These are phyloP conservation scores for Aphanoascus verrucosus DNA, from an alignment of 2,329 filamentous ascomycete genomes.

Conservation along the genomic window DNA sequence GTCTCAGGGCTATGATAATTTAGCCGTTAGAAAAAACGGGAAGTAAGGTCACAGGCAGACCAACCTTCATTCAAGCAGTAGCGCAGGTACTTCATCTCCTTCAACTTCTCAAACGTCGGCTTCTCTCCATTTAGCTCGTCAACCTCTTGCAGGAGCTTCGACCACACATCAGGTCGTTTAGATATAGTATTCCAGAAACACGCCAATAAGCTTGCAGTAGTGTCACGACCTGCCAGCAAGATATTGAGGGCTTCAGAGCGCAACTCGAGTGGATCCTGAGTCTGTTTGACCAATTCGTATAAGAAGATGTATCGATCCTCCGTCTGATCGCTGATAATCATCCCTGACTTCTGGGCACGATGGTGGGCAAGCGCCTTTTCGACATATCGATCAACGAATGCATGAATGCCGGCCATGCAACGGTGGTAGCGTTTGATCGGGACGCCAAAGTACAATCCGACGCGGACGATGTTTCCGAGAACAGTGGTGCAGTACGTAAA, in stretches of 20 bases:
- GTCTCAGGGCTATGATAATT: constrained; percentile 43
- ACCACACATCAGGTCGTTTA: constrained; percentile 55
- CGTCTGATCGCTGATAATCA: constrained; percentile 15
- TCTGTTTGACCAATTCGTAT: constrained; percentile 44
- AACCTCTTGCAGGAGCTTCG: constrained; percentile 64
- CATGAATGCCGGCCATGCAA: constrained; percentile 21
- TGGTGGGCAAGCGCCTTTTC: constrained; percentile 19
- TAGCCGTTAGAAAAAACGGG: not conserved
- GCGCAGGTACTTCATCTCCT: constrained; percentile 72
- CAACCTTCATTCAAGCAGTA: constrained; percentile 59
- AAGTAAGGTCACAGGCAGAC: not conserved
- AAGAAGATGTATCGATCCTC: constrained; percentile 47
- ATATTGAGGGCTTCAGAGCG: constrained; percentile 52
- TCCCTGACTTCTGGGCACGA: constrained; percentile 18
- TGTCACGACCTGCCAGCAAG: constrained; percentile 71
- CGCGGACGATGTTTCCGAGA: constrained; percentile 23
- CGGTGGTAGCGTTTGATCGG: constrained; percentile 22
- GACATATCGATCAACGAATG: constrained; percentile 22
- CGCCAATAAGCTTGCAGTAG: constrained; percentile 68
- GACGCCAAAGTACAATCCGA: constrained; percentile 23
- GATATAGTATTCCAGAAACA: constrained; percentile 76
- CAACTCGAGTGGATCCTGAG: constrained; percentile 37
- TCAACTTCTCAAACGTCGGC: constrained; percentile 67
- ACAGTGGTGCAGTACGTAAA: constrained; percentile 30
- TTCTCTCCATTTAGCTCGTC: constrained; percentile 50